These are phyloP conservation scores for Lachnellula cervina DNA, from an alignment of 2,329 filamentous ascomycete genomes.

Conservation along the genomic window DNA sequence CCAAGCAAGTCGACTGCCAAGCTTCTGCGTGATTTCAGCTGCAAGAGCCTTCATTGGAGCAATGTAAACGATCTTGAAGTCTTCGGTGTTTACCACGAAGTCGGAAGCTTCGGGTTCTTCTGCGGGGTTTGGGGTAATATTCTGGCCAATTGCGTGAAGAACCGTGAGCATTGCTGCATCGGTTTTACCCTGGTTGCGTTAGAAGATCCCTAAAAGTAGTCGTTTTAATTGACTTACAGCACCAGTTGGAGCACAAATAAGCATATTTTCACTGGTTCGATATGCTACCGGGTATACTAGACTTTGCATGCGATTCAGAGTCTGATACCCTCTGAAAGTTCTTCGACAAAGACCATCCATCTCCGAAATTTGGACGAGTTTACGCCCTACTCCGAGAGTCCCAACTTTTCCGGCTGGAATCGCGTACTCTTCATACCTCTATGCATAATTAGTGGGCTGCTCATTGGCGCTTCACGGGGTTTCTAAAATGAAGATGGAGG, in stretches of 20 bases:
- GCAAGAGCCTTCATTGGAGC: conserved; percentile 98
- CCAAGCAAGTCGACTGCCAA: conserved; percentile 89
- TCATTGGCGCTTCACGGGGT: not conserved
- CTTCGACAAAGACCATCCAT: conserved; percentile 83
- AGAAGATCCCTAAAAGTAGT: conserved; percentile 12
- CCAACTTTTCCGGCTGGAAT: conserved; percentile 82
- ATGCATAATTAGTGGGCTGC: conserved; percentile 31
- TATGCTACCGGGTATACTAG: conserved; percentile 94
- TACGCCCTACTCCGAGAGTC: conserved; percentile 65
- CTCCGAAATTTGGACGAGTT: conserved; percentile 71
- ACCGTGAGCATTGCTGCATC: conserved; percentile 97
- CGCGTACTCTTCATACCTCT: conserved; percentile 83
- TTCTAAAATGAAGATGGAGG: not conserved
- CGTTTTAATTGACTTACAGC: conserved; percentile 48
- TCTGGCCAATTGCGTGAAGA: conserved; percentile 82
- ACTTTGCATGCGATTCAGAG: conserved; percentile 96
- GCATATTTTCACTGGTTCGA: conserved; percentile 95
- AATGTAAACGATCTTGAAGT: conserved; percentile 98
- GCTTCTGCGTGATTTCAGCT: conserved; percentile 91
- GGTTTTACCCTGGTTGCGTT: conserved; percentile 70
- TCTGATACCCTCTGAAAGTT: conserved; percentile 93
- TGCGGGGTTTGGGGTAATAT: conserved; percentile 72
- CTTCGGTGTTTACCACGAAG: conserved; percentile 75
- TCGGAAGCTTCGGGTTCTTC: conserved; percentile 69
- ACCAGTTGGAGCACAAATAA: conserved; percentile 96